A percentile compares a stretch with the other conserved stretches of the same genome.
These are phyloP conservation scores for Populus nigra DNA, from an alignment of 345 rosid genomes.

Conservation along the genomic window DNA sequence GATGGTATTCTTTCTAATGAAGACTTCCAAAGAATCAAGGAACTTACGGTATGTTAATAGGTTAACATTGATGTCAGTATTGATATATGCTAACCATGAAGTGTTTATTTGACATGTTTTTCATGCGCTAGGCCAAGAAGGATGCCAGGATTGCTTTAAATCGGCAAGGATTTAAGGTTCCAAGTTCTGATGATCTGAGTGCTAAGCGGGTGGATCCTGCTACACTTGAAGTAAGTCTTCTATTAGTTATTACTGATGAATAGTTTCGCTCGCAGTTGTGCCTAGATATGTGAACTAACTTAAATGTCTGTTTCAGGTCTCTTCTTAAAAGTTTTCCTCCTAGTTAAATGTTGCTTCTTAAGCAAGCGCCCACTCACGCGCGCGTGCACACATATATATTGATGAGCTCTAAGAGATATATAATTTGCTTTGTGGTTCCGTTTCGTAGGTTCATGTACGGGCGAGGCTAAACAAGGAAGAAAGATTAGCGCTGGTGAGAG, in stretches of 20 bases:
- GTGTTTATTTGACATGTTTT: neutral
- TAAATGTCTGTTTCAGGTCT: too few relatives aligned
- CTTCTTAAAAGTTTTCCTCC: neutral
- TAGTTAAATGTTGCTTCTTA: neutral
- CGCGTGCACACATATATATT: too few relatives aligned
- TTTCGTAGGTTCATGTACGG: slow-evolving; percentile 74
- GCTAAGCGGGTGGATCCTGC: slow-evolving; percentile 81
- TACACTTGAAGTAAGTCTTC: slow-evolving; percentile 73
- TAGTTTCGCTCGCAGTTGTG: neutral
- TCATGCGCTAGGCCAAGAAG: slow-evolving; percentile 53
- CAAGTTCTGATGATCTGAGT: slow-evolving; percentile 69
- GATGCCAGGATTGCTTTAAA: slow-evolving; percentile 62
- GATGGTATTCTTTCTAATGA: slow-evolving; percentile 92
- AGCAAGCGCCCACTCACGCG: too few relatives aligned
- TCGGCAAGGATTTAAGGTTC: slow-evolving; percentile 78
- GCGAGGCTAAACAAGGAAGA: slow-evolving; percentile 76
- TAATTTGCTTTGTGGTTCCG: slow-evolving; percentile 1
- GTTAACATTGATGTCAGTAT: neutral
- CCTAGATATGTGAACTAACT: neutral
- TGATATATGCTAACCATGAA: neutral
- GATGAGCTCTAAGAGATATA: neutral
- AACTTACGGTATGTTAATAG: slow-evolving; percentile 57
- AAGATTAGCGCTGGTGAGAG: slow-evolving; percentile 69
- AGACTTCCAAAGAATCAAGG: slow-evolving; percentile 81
- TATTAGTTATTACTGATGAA: slow-evolving; percentile 8